phyloP scores from a whole-genome alignment of 371 early-diverging fungal species.

The Mucor piriformis region DNA sequence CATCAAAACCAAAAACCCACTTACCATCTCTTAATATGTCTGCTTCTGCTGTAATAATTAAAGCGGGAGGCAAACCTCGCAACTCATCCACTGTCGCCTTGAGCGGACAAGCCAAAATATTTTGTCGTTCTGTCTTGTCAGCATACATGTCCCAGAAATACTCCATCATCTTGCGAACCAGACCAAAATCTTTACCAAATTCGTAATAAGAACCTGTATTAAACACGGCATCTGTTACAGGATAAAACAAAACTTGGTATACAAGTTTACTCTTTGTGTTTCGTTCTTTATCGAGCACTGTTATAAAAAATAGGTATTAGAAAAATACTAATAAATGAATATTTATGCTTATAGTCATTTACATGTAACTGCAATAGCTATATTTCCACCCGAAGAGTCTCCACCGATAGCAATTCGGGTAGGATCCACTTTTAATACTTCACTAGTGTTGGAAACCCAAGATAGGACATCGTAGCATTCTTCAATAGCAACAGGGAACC shows the following conservation, averaged over 20 bases:
- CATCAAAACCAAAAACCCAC: too few relatives aligned
- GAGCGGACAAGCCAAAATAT: conserved; percentile 19
- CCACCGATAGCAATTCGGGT: conserved; percentile 24
- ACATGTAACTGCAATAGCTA: conserved; percentile 19
- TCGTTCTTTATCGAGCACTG: conserved; percentile 25
- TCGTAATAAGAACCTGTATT: conserved; percentile 16
- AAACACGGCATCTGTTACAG: conserved; percentile 7
- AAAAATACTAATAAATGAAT: neutral
- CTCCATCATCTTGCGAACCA: neutral
- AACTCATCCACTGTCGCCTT: conserved; percentile 7
- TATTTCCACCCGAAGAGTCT: conserved; percentile 32
- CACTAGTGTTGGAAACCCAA: conserved; percentile 8
- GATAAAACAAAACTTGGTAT: conserved; percentile 20
- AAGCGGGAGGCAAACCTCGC: conserved; percentile 17
- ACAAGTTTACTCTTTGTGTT: conserved; percentile 5
- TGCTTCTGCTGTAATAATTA: conserved; percentile 21
- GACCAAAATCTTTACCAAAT: conserved; percentile 6
- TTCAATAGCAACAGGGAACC: conserved; percentile 32
- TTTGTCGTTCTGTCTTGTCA: conserved; percentile 2
- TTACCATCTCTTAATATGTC: conserved; percentile 23
- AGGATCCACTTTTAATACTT: conserved; percentile 18
- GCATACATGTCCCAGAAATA: conserved; percentile 22
- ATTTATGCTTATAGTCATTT: neutral
- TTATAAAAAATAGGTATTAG: too few relatives aligned
- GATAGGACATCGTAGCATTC: conserved; percentile 28